phyloP scores from a whole-genome alignment of 2,329 filamentous ascomycete species.

The Venturia oleaginea region DNA sequence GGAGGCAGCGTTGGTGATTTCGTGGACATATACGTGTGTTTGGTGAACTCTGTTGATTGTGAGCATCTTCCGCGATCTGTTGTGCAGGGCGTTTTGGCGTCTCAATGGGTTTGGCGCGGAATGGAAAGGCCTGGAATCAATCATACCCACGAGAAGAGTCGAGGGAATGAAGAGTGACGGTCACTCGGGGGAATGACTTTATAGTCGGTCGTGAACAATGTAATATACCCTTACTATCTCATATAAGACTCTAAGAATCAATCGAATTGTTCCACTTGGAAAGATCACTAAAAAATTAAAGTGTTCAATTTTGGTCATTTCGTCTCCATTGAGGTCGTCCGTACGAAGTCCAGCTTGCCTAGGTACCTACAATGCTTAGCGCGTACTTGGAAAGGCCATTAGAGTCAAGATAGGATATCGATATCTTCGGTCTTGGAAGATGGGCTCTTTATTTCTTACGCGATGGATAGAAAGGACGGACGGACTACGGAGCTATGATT shows the following conservation, averaged over 20 bases:
- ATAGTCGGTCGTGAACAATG: neutral
- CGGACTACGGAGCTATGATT: too few species aligned
- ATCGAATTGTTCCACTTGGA: too few species aligned
- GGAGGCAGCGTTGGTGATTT: constrained; percentile 3
- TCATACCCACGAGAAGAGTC: neutral
- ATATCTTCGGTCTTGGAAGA: too few species aligned
- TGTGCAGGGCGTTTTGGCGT: neutral
- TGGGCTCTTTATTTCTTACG: too few species aligned
- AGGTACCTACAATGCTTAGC: too few species aligned
- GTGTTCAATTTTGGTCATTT: too few species aligned
- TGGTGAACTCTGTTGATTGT: neutral
- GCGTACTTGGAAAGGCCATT: too few species aligned
- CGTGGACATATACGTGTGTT: neutral
- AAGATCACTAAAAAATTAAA: too few species aligned
- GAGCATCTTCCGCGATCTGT: neutral
- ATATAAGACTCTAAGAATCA: neutral
- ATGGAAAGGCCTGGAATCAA: neutral
- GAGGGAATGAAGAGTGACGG: neutral
- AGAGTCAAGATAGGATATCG: too few species aligned
- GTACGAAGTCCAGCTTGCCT: too few species aligned
- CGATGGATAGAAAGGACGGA: too few species aligned
- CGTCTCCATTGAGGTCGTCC: too few species aligned
- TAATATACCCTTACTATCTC: neutral
- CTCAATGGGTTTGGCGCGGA: neutral
- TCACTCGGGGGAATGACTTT: neutral